Conservation (phyloP, 1,139 yeast species). For the Sugiyamaella paludigena region DNA sequence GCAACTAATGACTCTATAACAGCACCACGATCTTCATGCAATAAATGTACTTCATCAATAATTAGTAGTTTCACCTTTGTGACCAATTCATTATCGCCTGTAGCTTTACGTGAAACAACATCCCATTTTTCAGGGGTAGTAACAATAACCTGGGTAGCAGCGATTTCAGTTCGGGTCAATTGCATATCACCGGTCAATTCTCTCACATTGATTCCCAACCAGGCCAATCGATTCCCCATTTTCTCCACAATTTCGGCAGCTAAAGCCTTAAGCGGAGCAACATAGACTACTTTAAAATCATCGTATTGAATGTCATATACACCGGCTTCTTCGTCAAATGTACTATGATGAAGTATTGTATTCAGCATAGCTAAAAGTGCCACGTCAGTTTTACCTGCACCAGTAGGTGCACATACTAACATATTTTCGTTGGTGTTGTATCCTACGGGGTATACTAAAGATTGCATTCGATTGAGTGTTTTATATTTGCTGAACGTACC, state of each 20-base stretch:
- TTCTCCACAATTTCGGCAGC: constrained; percentile 98
- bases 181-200: constrained; percentile 99
- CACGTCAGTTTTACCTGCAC: constrained; percentile 99
- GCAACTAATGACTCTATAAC: constrained; percentile 96
- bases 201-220: constrained; percentile 83
- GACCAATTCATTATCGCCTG: constrained; percentile 82
- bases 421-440: constrained; percentile 91
- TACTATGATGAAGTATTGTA: constrained; percentile 69
- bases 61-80: constrained; percentile 80
- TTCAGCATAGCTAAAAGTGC: constrained; percentile 82
- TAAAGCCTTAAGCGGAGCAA: constrained; percentile 92
- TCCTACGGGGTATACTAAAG: constrained; percentile 88
- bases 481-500: constrained; percentile 82
- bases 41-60: constrained; percentile 93
- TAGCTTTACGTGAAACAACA: constrained; percentile 88
- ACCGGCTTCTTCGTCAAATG: constrained; percentile 45
- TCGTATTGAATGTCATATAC: constrained; percentile 68
- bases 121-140: constrained; percentile 99
- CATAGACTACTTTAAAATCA: constrained; percentile 87
- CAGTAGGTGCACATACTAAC: constrained; percentile 98
- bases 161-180: constrained; percentile 75
- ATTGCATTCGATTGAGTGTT: constrained; percentile 82
- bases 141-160: constrained; percentile 84
- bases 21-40: constrained; percentile 98
- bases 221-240: constrained; percentile 68